Evolutionary conservation across 2,329 filamentous ascomycete genomes (phyloP).

Genomic region (Fusarium succisae): DNA sequence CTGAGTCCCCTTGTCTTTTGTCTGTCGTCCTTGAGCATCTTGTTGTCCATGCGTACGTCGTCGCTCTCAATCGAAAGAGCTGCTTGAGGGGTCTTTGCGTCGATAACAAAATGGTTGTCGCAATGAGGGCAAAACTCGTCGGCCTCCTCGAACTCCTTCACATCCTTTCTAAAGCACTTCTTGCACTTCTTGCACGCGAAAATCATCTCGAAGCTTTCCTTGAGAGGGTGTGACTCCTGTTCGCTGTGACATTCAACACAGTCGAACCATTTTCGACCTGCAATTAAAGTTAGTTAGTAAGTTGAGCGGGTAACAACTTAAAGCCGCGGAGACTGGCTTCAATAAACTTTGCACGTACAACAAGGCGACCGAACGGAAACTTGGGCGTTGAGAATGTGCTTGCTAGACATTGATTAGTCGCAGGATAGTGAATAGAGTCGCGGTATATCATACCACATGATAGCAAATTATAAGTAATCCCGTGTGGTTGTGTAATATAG

Average conservation of each 20-base stretch:
- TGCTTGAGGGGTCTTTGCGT: slow-evolving; percentile 85
- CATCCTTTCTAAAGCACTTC: slow-evolving; percentile 97
- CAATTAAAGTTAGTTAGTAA: neutral
- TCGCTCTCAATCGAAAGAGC: slow-evolving; percentile 89
- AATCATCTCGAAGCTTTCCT: slow-evolving; percentile 84
- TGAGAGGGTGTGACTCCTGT: slow-evolving; percentile 77
- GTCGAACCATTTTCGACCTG: slow-evolving; percentile 97
- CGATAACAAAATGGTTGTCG: slow-evolving; percentile 97
- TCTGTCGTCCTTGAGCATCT: slow-evolving; percentile 94
- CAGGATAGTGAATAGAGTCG: neutral
- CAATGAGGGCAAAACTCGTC: slow-evolving; percentile 99
- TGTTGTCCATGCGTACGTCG: slow-evolving; percentile 83
- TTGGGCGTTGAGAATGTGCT: slow-evolving; percentile 98
- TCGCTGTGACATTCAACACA: slow-evolving; percentile 95
- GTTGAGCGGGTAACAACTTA: neutral
- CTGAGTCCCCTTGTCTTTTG: slow-evolving; percentile 63
- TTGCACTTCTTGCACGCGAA: slow-evolving; percentile 99
- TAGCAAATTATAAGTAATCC: neutral
- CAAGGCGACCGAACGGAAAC: slow-evolving; percentile 95
- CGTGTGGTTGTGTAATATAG: neutral
- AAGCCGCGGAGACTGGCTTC: neutral
- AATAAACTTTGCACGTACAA: slow-evolving; percentile 67
- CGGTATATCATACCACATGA: slow-evolving; percentile 51
- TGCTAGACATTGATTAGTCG: slow-evolving; percentile 64
- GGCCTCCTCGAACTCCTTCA: slow-evolving; percentile 89